Conservation (phyloP, 2,329 filamentous ascomycete species). For the Mycosphaerella sp. region DNA sequence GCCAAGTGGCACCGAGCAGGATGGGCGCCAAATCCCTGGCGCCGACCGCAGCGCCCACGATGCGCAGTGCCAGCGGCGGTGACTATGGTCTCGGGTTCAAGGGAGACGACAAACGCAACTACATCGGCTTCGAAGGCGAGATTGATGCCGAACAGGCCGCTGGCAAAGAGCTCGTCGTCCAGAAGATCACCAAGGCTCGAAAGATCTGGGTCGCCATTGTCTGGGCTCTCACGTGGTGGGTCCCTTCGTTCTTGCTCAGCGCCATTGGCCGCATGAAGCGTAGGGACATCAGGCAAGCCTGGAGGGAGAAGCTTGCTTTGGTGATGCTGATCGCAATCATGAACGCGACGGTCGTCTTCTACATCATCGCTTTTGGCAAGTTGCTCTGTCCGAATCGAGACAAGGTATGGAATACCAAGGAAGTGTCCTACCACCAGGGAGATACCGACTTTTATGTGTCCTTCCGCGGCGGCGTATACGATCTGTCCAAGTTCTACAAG, state of each 20-base stretch:
- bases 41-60: slow-evolving; percentile 56
- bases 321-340: slow-evolving; percentile 72
- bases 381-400: slow-evolving; percentile 85
- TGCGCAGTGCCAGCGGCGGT: slow-evolving; percentile 47
- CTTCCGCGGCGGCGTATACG: slow-evolving; percentile 82
- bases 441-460: slow-evolving; percentile 77
- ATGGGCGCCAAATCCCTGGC: slow-evolving; percentile 40
- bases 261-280: slow-evolving; percentile 90
- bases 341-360: slow-evolving; percentile 80
- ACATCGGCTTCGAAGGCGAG: slow-evolving; percentile 63
- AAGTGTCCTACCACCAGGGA: slow-evolving; percentile 66
- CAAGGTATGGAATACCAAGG: slow-evolving; percentile 72
- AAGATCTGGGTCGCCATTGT: slow-evolving; percentile 75
- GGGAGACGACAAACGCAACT: slow-evolving; percentile 69
- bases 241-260: slow-evolving; percentile 77
- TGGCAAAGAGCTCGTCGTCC: slow-evolving; percentile 67
- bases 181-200: slow-evolving; percentile 56
- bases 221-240: slow-evolving; percentile 88
- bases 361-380: slow-evolving; percentile 79
- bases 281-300: slow-evolving; percentile 92
- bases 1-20: slow-evolving; percentile 41
- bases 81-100: slow-evolving; percentile 87
- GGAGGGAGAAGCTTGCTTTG: slow-evolving; percentile 89
- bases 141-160: slow-evolving; percentile 73
- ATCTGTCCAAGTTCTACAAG: slow-evolving; percentile 83